Evolutionary conservation across 1,284 basidiomycete genomes (phyloP), one percentile per base, ranked within the genome.

Genomic region (Volvariella surrecta): DNA sequence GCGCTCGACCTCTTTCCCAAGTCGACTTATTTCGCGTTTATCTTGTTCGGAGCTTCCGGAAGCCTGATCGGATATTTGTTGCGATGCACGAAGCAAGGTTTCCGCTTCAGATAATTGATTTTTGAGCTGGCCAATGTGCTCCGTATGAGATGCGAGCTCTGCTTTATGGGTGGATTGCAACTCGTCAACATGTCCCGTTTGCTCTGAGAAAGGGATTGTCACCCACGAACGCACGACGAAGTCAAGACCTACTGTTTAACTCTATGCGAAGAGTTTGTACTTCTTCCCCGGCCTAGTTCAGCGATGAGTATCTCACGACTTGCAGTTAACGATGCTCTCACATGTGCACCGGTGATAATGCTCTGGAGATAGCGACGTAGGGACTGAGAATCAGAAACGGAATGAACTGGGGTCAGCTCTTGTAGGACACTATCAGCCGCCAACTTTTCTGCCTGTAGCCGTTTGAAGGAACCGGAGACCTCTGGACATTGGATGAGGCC

Each of bases 121-220:
- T 32, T 74, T 76, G 31, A 94, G 68, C 45, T 73, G 74, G 48
- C 82, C 75, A 34, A 91, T 79, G 46, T 84, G 77, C 40, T 83
- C 76, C 1, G 75, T 76, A 50, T 86, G 86, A 9, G 89, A 92
- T 20, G 73, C 62, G 8, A 76, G 78, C 63, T 93, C 89, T 6
- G 88, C 69, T 28, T 71, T 74, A 57, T 93, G 89, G 2, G 79
- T 89, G 49, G 90, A 86, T 39, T 79, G 79, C 0, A 95, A 67
- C 58, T 94, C 90, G 50, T 89, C 83, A 16, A 90, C 74, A 2
- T 83, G 82, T 41, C 79, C 81, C 43, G 89, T 89, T 63, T 93
- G 89, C 21, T 79, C 91, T 93, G 53, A 24, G 48, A 47, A 32
- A n/a, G 43, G 45, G 15, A 42, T 39, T 47, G 38, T 48, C 35